A percentile compares a stretch with the other conserved stretches of the same genome.
Conservation (phyloP, 1,284 basidiomycete species). For the Stereum hirsutum region DNA sequence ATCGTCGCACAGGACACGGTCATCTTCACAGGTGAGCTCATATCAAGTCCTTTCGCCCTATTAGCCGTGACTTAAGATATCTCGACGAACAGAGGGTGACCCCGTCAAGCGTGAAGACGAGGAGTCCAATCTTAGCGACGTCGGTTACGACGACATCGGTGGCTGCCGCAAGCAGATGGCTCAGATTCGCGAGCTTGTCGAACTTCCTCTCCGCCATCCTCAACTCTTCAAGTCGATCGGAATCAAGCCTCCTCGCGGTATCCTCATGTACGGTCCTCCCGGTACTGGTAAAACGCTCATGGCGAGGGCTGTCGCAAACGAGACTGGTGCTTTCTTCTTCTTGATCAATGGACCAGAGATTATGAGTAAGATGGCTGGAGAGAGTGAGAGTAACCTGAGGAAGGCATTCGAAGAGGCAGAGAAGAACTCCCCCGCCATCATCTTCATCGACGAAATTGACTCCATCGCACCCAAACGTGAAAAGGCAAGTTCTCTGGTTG, state of each 20-base stretch:
- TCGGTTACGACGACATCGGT: constrained; percentile 99
- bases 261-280: constrained; percentile 93
- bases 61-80: constrained; percentile 10
- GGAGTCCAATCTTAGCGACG: constrained; percentile 93
- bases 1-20: constrained; percentile 97
- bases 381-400: constrained; percentile 93
- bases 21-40: constrained; percentile 74
- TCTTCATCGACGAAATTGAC: constrained; percentile 99
- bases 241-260: constrained; percentile 99
- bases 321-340: constrained; percentile 99
- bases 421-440: constrained; percentile 99
- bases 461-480: constrained; percentile 99
- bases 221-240: constrained; percentile 99
- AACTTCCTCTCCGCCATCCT: constrained; percentile 94
- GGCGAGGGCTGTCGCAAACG: constrained; percentile 98
- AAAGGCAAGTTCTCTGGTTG: constrained; percentile 48
- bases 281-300: constrained; percentile 98
- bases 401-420: constrained; percentile 99
- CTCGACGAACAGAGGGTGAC: constrained; percentile 73
- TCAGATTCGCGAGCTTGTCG: constrained; percentile 98
- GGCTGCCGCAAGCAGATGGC: constrained; percentile 99
- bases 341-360: constrained; percentile 99
- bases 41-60: constrained; percentile 1
- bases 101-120: constrained; percentile 99
- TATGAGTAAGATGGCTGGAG: constrained; percentile 99